Percentiles rank a stretch among this genome's conserved stretches.
Evolutionary conservation across 768 basidiomycete species (phyloP).

Genomic region (Russula virescens): DNA sequence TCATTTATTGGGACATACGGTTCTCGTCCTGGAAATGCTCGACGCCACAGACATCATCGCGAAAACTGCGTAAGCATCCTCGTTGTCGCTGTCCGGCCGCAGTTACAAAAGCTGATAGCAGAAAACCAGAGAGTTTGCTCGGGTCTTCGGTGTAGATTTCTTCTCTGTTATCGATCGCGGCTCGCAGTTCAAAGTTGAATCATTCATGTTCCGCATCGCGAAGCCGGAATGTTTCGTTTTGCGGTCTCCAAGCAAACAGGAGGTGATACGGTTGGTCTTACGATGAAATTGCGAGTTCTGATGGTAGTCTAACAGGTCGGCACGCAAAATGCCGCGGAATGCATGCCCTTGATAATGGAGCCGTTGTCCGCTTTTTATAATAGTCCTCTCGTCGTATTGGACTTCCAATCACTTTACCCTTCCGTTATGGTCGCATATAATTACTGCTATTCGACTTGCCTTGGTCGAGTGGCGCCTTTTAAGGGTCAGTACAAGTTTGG

Average conservation of each 20-base stretch:
- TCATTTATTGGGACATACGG: slow-evolving; percentile 60
- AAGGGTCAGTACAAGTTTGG: slow-evolving; percentile 87
- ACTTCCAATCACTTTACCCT: slow-evolving; percentile 95
- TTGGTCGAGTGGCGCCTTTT: slow-evolving; percentile 84
- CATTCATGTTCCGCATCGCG: slow-evolving; percentile 95
- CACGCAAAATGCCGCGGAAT: slow-evolving; percentile 92
- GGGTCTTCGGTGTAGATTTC: slow-evolving; percentile 97
- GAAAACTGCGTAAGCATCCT: slow-evolving; percentile 72
- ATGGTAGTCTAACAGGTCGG: slow-evolving; percentile 60
- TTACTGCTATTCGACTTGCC: slow-evolving; percentile 93
- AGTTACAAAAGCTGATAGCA: neutral
- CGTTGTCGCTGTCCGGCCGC: neutral
- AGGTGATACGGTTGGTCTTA: slow-evolving; percentile 42
- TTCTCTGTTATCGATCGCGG: slow-evolving; percentile 92
- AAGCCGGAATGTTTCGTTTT: slow-evolving; percentile 93
- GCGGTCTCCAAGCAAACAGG: slow-evolving; percentile 80
- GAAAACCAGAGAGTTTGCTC: slow-evolving; percentile 81
- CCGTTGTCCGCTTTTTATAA: slow-evolving; percentile 90
- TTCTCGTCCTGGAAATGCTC: slow-evolving; percentile 71
- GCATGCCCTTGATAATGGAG: slow-evolving; percentile 93
- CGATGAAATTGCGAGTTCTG: neutral
- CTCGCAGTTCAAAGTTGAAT: slow-evolving; percentile 98
- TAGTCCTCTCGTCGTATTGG: slow-evolving; percentile 87
- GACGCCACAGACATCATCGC: slow-evolving; percentile 77
- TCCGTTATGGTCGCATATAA: slow-evolving; percentile 99